phyloP scores from a whole-genome alignment of 2,329 filamentous ascomycete genomes.

The Blastomyces gilchristii region DNA sequence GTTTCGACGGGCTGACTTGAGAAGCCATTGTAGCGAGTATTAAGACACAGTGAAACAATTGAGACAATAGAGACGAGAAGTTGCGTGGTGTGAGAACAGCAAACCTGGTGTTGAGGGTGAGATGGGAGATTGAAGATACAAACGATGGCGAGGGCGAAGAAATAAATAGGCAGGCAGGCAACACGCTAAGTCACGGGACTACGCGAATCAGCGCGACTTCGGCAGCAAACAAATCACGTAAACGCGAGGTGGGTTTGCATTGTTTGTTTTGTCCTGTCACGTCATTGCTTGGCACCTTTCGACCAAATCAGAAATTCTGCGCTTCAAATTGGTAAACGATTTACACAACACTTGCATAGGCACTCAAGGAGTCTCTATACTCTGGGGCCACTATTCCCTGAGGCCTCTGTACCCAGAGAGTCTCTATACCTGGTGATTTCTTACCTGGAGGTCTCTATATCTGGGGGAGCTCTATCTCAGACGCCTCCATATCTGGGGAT shows the following conservation, averaged over 20 bases:
- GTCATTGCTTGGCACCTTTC: no score
- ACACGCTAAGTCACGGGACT: conserved; percentile 17
- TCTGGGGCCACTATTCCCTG: no score
- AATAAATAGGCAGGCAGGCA: conserved; percentile 14
- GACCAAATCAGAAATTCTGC: no score
- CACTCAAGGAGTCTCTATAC: no score
- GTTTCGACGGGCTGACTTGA: conserved; percentile 64
- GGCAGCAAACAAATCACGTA: conserved; percentile 5
- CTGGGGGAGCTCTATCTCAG: no score
- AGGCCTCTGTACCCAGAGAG: no score
- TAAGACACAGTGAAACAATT: conserved; percentile 17
- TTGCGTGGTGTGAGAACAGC: neutral
- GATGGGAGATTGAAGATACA: conserved; percentile 10
- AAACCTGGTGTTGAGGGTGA: conserved; percentile 2
- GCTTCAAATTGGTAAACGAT: no score
- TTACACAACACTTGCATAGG: no score
- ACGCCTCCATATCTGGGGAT: no score
- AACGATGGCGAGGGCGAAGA: conserved; percentile 10
- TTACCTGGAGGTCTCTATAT: no score
- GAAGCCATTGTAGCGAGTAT: conserved; percentile 54
- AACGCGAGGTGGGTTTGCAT: neutral
- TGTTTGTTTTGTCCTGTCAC: neutral
- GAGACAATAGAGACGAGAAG: conserved; percentile 11
- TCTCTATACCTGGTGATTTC: no score
- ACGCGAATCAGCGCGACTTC: conserved; percentile 15